These are phyloP conservation scores for Ophiostoma populinum DNA, from an alignment of 2,329 filamentous ascomycete genomes.

Conservation along the genomic window DNA sequence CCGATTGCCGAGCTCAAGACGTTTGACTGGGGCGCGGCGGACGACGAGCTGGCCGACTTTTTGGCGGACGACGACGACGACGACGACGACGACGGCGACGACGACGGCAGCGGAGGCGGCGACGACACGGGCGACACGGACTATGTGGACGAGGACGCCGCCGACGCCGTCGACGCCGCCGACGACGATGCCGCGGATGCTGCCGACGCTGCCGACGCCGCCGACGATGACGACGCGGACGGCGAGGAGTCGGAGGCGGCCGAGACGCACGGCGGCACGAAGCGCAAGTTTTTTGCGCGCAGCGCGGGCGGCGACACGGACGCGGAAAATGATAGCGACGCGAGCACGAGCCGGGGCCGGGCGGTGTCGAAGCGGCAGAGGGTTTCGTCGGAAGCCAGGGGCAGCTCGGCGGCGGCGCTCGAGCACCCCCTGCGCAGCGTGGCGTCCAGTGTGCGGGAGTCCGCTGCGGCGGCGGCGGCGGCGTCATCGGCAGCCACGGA, in stretches of 20 bases:
- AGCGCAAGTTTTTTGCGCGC: constrained; percentile 13
- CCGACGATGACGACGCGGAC: constrained; percentile 22
- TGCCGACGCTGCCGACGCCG: too few relatives aligned
- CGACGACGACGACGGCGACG: constrained; percentile 22
- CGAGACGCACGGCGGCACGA: too few relatives aligned
- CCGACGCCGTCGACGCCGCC: constrained; percentile 16
- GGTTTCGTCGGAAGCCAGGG: constrained; percentile 23
- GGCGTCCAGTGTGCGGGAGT: constrained; percentile 6
- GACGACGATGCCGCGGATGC: constrained; percentile 20
- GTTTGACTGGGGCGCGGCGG: constrained; percentile 45
- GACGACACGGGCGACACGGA: constrained; percentile 14
- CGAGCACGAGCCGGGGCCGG: constrained; percentile 17
- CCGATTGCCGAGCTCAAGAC: constrained; percentile 38
- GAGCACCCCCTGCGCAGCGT: constrained; percentile 7
- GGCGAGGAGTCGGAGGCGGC: constrained; percentile 4
- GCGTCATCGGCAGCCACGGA: constrained; percentile 3
- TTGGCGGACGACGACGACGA: constrained; percentile 38
- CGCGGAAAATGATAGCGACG: constrained; percentile 16
- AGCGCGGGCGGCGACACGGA: constrained; percentile 16
- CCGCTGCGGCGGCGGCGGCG: not conserved
- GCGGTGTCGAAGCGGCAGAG: constrained; percentile 33
- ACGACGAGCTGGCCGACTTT: constrained; percentile 63
- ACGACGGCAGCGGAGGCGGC: constrained; percentile 13
- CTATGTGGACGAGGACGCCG: constrained; percentile 23
- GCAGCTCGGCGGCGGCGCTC: constrained; percentile 17